Evolutionary conservation across 495 filamentous ascomycete species (phyloP).

Genomic region (Recurvomyces mirabilis): DNA sequence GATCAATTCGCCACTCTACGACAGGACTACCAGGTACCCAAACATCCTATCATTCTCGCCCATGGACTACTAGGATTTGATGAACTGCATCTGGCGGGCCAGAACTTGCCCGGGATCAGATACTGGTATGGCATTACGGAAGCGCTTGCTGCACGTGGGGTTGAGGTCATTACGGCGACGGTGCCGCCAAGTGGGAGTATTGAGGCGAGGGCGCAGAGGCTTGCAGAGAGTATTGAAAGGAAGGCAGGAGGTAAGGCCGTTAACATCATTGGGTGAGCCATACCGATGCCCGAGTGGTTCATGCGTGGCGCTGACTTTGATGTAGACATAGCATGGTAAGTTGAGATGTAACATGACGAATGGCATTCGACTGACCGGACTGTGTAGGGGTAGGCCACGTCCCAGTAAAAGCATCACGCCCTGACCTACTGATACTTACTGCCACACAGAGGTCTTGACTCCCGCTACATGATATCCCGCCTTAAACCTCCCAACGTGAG

Average conservation of each 20-base stretch:
- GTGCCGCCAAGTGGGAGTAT: conserved; percentile 74
- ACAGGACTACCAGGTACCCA: conserved; percentile 46
- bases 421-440: too few species aligned
- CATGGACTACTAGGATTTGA: conserved; percentile 90
- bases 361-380: background rate
- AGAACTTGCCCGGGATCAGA: conserved; percentile 60
- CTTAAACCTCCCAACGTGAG: conserved; percentile 60
- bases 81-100: conserved; percentile 62
- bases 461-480: conserved; percentile 81
- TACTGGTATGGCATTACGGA: conserved; percentile 91
- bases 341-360: background rate
- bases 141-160: conserved; percentile 55
- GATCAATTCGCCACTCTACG: conserved; percentile 67
- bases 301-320: conserved; percentile 8
- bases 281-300: conserved; percentile 24
- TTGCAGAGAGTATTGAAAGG: conserved; percentile 51
- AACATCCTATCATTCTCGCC: conserved; percentile 68
- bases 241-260: conserved; percentile 62
- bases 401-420: too few species aligned
- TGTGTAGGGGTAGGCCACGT: conserved; percentile 43
- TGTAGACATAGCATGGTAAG: conserved; percentile 63
- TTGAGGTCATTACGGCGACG: conserved; percentile 68
- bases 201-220: conserved; percentile 58
- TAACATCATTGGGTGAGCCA: conserved; percentile 72
- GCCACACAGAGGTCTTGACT: conserved; percentile 66